Conservation (phyloP, 768 basidiomycete species). For the Polyporus arcularius region DNA sequence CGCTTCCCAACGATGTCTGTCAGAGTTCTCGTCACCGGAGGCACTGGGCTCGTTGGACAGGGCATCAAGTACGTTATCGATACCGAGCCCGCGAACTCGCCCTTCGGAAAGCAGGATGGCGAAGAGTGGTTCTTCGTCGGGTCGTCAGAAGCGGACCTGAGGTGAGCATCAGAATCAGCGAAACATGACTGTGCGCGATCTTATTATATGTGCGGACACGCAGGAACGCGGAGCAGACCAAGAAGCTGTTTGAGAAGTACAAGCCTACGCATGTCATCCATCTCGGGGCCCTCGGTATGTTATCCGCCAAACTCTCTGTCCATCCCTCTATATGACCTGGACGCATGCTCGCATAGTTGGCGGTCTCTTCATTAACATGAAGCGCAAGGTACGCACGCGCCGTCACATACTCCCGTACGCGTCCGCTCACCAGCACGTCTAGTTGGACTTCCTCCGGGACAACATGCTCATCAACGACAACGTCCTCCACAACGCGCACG, state of each 20-base stretch:
- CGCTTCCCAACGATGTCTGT: conserved; percentile 34
- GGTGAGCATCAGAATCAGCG: conserved; percentile 43
- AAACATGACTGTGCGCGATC: not conserved
- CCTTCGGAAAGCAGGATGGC: conserved; percentile 72
- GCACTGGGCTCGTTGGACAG: conserved; percentile 84
- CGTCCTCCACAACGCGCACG: conserved; percentile 75
- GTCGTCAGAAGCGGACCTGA: conserved; percentile 82
- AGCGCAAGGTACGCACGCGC: conserved; percentile 67
- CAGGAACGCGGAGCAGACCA: conserved; percentile 72
- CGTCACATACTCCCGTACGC: not conserved
- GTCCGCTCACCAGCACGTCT: not conserved
- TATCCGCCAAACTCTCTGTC: not conserved
- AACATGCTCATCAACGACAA: conserved; percentile 97
- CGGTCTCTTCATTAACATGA: conserved; percentile 95
- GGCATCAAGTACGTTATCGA: conserved; percentile 80
- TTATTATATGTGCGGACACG: not conserved
- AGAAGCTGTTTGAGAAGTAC: conserved; percentile 82
- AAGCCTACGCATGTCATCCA: conserved; percentile 97
- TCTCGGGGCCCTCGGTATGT: conserved; percentile 87
- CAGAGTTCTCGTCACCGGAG: conserved; percentile 76
- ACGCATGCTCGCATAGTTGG: conserved; percentile 65
- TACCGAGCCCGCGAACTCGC: conserved; percentile 73
- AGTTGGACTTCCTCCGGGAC: conserved; percentile 92
- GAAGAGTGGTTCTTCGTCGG: conserved; percentile 88
- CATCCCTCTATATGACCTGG: not conserved